Evolutionary conservation across 805 yeast species (phyloP).

Genomic region (Lipomyces lipofer): DNA sequence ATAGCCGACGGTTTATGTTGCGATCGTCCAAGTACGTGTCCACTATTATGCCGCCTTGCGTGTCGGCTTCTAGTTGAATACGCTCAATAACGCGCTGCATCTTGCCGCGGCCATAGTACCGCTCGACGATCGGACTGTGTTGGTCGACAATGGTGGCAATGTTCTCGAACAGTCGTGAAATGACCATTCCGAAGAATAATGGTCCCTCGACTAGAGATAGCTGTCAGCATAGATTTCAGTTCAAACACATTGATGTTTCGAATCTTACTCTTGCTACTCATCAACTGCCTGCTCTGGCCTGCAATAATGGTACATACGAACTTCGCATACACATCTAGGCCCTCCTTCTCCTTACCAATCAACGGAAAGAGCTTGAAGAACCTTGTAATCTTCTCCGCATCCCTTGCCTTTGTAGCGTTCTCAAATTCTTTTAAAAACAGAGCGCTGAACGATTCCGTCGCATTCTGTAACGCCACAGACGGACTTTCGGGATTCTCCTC

Average conservation of each 20-base stretch:
- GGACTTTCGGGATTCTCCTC: constrained; percentile 84
- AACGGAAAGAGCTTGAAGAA: constrained; percentile 87
- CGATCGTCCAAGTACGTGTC: constrained; percentile 83
- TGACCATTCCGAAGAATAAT: constrained; percentile 43
- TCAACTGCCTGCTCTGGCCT: constrained; percentile 62
- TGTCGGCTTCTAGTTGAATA: constrained; percentile 84
- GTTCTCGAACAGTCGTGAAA: constrained; percentile 65
- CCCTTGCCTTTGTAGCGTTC: constrained; percentile 63
- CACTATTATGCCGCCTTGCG: constrained; percentile 85
- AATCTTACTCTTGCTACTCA: constrained; percentile 24
- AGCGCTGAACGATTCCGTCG: constrained; percentile 59
- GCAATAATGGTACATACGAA: constrained; percentile 85
- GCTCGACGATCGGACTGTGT: constrained; percentile 75
- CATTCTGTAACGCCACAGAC: constrained; percentile 50
- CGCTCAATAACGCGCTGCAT: constrained; percentile 67
- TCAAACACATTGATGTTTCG: not conserved
- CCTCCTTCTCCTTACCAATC: constrained; percentile 68
- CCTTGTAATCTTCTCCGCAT: constrained; percentile 69
- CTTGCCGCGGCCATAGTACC: constrained; percentile 62
- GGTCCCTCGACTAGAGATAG: constrained; percentile 28
- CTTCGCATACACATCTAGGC: constrained; percentile 76
- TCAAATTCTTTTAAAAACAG: constrained; percentile 65
- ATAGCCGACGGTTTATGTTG: constrained; percentile 54
- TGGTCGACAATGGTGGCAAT: constrained; percentile 82
- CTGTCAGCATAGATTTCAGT: constrained; percentile 47